Base-by-base conservation (phyloP, 768 basidiomycete genomes). In the Rhizopogon vulgaris region DNA sequence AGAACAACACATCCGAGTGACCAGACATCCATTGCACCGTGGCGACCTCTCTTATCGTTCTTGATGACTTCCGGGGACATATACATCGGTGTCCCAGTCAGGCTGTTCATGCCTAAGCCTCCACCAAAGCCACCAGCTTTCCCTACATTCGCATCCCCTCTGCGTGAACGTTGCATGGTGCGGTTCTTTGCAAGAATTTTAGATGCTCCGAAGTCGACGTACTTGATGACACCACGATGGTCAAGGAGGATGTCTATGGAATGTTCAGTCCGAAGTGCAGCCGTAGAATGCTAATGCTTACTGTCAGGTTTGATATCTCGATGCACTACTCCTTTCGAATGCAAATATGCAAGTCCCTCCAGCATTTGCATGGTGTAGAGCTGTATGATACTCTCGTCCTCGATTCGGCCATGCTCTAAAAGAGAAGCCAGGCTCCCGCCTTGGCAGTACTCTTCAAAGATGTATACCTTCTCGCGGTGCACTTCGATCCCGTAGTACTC, bases 401-500 rank as follows among this genome's bases (percentile, higher is more conserved):
- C 96, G 56, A 99, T 93, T 48, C 93, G 76, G 3, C 96, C 96
- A 64, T 92, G 89, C 63, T 95, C 94, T 53, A 97, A 71, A 40
- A 96, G 70, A 22, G 88, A 78, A 1, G 88, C 92, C 54, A 99
- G 69, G 68, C 93, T 95, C 7, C 96, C 96, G 37, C 94, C 94
- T 61, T 94, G 89, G 65, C 96, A 99, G 67, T 88, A 99, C 69
- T 98, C 95, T 69, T 98, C 94, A 67, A 98, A 98, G 56, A 98
- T 97, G 71, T 95, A 98, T 15, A 98, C 93, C 70, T 94, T 94
- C 73, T 97, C 95, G 12, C 95, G 87, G 66, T 97, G 95, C 2
- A 98, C 95, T 70, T 99, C 96, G 59, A 99, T 94, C 28, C 96
- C 96, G 62, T 96, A 96, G 68, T 97, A 99, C 69, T 97, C 94